A percentile compares a stretch with the other conserved stretches of the same genome.
Evolutionary conservation across 192 early-diverging fungal genomes (phyloP).

Genomic region (Gigaspora rosea): DNA sequence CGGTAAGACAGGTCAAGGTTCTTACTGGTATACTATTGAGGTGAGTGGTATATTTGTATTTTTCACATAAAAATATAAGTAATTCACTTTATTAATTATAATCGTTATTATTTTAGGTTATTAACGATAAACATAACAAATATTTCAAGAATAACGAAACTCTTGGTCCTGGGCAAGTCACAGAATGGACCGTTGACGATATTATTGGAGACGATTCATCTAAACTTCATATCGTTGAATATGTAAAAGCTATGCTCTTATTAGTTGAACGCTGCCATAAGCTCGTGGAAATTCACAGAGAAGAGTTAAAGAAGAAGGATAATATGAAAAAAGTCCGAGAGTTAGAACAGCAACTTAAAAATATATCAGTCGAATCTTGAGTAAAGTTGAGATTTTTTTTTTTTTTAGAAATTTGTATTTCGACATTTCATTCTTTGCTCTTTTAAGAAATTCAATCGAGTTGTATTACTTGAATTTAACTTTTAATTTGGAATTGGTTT

Average conservation of each 20-base stretch:
- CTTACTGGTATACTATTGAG: conserved; percentile 43
- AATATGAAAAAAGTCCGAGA: too few species aligned
- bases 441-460: too few species aligned
- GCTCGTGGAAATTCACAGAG: not conserved
- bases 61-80: not conserved
- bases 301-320: not conserved
- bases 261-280: conserved; percentile 40
- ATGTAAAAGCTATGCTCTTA: conserved; percentile 38
- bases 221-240: conserved; percentile 31
- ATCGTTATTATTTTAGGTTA: conserved; percentile 21
- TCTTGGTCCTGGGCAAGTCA: conserved; percentile 36
- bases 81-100: not conserved
- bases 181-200: conserved; percentile 42
- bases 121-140: conserved; percentile 25
- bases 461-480: too few species aligned
- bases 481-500: too few species aligned
- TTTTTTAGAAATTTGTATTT: too few species aligned
- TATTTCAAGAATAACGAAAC: conserved; percentile 35
- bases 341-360: too few species aligned
- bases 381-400: too few species aligned
- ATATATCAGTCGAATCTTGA: too few species aligned
- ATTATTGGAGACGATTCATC: conserved; percentile 35
- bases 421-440: too few species aligned
- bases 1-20: conserved; percentile 35
- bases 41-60: conserved; percentile 7